Conservation (phyloP, 257 asterid genomes). For the Solanum arcanum region DNA sequence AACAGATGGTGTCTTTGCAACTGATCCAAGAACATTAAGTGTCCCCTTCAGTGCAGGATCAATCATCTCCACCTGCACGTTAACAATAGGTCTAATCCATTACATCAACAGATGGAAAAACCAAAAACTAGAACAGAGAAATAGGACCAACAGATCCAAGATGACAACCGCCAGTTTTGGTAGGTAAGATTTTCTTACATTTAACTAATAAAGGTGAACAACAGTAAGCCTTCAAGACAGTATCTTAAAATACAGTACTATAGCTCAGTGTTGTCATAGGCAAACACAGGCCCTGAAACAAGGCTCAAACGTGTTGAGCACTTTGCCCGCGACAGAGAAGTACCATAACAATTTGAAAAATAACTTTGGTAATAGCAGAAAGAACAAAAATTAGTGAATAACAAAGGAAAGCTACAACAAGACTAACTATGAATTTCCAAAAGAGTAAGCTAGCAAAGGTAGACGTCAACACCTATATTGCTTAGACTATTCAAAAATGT, state of each 20-base stretch:
- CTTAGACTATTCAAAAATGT: not conserved
- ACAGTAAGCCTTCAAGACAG: not conserved
- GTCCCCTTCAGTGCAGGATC: conserved; percentile 86
- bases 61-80: conserved; percentile 49
- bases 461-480: not conserved
- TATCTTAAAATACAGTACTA: not conserved
- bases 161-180: not conserved
- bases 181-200: not conserved
- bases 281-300: not conserved
- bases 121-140: not conserved
- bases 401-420: not conserved
- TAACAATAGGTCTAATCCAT: not conserved
- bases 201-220: not conserved
- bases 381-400: not conserved
- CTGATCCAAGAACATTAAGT: conserved; percentile 62
- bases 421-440: not conserved
- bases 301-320: not conserved
- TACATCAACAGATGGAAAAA: not conserved
- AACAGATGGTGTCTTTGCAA: conserved; percentile 51
- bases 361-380: not conserved
- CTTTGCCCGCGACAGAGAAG: not conserved
- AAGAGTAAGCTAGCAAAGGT: not conserved
- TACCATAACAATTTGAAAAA: not conserved
- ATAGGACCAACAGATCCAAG: not conserved
- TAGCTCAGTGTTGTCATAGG: not conserved